These are phyloP conservation scores for Kwoniella mangroviensis DNA, from an alignment of 768 basidiomycete species.

Conservation along the genomic window DNA sequence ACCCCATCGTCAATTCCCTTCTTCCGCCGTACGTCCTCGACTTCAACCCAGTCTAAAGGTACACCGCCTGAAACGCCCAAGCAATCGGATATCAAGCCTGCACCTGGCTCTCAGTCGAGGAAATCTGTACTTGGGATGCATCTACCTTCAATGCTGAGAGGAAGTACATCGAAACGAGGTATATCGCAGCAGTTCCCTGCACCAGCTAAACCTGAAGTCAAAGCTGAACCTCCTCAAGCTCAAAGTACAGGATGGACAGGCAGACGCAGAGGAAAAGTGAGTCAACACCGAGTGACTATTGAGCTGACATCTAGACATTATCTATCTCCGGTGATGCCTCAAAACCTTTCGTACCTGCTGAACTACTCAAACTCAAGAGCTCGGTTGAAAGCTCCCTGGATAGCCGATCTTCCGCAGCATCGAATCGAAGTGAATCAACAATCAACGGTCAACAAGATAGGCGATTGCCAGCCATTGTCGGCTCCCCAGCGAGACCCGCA, in stretches of 20 bases:
- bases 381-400: constrained; percentile 31
- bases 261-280: constrained; percentile 51
- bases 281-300: background rate
- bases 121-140: constrained; percentile 77
- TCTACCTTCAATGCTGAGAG: constrained; percentile 79
- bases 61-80: constrained; percentile 25
- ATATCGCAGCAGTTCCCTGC: constrained; percentile 56
- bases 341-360: constrained; percentile 20
- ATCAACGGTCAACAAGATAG: constrained; percentile 29
- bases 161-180: constrained; percentile 79
- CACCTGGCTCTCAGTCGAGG: constrained; percentile 27
- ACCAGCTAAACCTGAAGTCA: constrained; percentile 11
- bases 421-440: constrained; percentile 33
- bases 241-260: constrained; percentile 50
- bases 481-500: constrained; percentile 34
- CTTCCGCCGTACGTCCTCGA: constrained; percentile 55
- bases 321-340: constrained; percentile 41
- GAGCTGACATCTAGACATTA: constrained; percentile 38
- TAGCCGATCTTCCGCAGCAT: constrained; percentile 27
- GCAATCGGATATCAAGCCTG: constrained; percentile 5
- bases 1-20: constrained; percentile 55
- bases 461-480: constrained; percentile 43
- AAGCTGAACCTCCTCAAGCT: constrained; percentile 12
- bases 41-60: constrained; percentile 40
- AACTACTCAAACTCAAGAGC: constrained; percentile 29